A percentile compares a stretch with the other conserved stretches of the same genome.
phyloP scores from a whole-genome alignment of 345 rosid genomes.

The Pistacia atlantica region DNA sequence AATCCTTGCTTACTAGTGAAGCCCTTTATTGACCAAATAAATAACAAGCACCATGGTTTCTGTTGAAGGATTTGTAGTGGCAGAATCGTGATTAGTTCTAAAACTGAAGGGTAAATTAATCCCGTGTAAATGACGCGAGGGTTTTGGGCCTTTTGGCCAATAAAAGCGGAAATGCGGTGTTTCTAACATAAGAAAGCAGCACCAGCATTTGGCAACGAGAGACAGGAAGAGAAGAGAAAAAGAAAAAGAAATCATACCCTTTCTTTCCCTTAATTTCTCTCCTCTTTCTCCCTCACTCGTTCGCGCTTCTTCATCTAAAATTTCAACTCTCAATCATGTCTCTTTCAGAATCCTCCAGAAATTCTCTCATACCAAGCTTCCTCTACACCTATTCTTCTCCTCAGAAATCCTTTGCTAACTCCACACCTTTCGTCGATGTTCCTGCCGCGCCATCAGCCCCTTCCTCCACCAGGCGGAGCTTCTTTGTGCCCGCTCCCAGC shows the following conservation, averaged over 20 bases:
- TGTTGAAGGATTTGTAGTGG: background rate
- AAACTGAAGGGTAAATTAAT: background rate
- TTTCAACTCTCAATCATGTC: constrained; percentile 39
- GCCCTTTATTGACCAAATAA: background rate
- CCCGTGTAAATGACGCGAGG: constrained; percentile 25
- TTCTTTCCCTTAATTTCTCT: background rate
- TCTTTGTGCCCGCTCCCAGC: constrained; percentile 57
- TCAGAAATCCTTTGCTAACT: constrained; percentile 34
- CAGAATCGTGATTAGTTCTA: constrained; percentile 13
- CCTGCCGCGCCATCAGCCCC: background rate
- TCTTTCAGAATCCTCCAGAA: constrained; percentile 39
- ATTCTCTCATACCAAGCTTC: constrained; percentile 65
- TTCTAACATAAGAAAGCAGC: background rate
- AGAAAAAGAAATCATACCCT: background rate
- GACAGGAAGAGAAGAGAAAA: constrained; percentile 24
- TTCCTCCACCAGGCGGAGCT: constrained; percentile 25
- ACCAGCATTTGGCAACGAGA: constrained; percentile 32
- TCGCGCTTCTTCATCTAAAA: background rate
- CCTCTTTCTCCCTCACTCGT: constrained; percentile 1
- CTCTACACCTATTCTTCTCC: constrained; percentile 63
- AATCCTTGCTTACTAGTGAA: background rate
- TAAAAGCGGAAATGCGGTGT: constrained; percentile 32
- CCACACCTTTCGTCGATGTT: constrained; percentile 27
- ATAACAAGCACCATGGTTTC: background rate
- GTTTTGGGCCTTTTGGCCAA: constrained; percentile 36